These are phyloP conservation scores for Apiospora phragmitis DNA, from an alignment of 2,329 filamentous ascomycete species.

Conservation along the genomic window DNA sequence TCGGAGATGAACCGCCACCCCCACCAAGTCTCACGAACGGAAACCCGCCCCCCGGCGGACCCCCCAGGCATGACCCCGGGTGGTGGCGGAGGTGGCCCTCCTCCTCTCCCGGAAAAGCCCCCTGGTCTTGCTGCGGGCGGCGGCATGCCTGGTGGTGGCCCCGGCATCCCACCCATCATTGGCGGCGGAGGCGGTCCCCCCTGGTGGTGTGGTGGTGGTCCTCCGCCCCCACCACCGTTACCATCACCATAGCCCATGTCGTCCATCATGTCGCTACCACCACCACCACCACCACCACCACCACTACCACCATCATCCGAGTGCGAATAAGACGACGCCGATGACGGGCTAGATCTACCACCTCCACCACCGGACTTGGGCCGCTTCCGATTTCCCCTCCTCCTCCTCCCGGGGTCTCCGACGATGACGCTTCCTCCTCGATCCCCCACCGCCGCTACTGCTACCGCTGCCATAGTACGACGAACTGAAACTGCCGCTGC, in stretches of 20 bases:
- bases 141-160: not conserved
- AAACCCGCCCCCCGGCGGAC: not conserved
- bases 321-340: not conserved
- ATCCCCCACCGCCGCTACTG: not conserved
- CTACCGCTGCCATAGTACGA: not conserved
- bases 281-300: not conserved
- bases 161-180: constrained; percentile 4
- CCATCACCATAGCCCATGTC: not conserved
- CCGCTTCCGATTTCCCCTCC: not conserved
- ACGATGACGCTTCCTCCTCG: not conserved
- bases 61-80: not conserved
- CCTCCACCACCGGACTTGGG: not conserved
- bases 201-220: not conserved
- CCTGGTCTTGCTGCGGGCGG: not conserved
- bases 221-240: not conserved
- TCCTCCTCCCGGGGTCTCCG: not conserved
- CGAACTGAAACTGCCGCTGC: not conserved
- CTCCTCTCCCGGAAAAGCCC: not conserved
- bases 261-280: not conserved
- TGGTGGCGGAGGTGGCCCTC: not conserved
- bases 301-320: not conserved
- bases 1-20: not conserved
- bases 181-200: constrained; percentile 2
- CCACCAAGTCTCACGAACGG: not conserved
- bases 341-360: not conserved